phyloP scores from a whole-genome alignment of 2,329 filamentous ascomycete species.

The Xylariaceae sp. region DNA sequence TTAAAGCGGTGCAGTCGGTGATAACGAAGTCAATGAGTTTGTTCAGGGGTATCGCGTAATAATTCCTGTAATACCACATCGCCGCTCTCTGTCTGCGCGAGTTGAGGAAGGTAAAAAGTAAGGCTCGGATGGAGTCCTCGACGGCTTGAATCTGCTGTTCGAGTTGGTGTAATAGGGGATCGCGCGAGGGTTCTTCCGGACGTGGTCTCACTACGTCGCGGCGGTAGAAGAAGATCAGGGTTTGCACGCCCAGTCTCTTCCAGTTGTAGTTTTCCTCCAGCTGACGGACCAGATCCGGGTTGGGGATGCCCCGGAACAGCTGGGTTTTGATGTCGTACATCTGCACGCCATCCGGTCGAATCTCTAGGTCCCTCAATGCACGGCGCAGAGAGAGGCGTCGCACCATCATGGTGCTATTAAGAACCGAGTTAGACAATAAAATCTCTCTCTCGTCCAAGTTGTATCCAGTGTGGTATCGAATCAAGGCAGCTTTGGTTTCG shows the following conservation, averaged over 20 bases:
- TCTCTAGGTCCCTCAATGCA: constrained; percentile 23
- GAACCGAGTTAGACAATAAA: constrained; percentile 13
- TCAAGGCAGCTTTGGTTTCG: constrained; percentile 19
- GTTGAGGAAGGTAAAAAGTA: constrained; percentile 23
- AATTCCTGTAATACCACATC: constrained; percentile 17
- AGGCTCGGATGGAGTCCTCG: constrained; percentile 18
- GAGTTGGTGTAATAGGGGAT: constrained; percentile 5
- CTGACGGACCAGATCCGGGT: constrained; percentile 17
- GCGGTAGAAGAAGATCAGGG: constrained; percentile 16
- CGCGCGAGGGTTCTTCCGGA: not conserved
- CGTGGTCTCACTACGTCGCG: not conserved
- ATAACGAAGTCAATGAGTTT: constrained; percentile 19
- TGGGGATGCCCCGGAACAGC: constrained; percentile 23
- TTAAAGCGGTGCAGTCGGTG: too few species aligned
- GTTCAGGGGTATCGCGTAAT: constrained; percentile 20
- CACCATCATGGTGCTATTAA: constrained; percentile 3
- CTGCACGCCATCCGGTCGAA: constrained; percentile 13
- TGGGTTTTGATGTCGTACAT: constrained; percentile 19
- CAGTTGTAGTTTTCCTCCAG: constrained; percentile 19
- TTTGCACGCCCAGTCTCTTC: constrained; percentile 21
- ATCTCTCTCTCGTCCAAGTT: constrained; percentile 21
- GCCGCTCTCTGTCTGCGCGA: constrained; percentile 12
- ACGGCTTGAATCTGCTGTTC: constrained; percentile 12
- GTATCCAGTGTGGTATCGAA: constrained; percentile 24
- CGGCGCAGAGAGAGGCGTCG: constrained; percentile 16